Evolutionary conservation across 257 asterid species (phyloP).

Genomic region (Solanum paucissectum): DNA sequence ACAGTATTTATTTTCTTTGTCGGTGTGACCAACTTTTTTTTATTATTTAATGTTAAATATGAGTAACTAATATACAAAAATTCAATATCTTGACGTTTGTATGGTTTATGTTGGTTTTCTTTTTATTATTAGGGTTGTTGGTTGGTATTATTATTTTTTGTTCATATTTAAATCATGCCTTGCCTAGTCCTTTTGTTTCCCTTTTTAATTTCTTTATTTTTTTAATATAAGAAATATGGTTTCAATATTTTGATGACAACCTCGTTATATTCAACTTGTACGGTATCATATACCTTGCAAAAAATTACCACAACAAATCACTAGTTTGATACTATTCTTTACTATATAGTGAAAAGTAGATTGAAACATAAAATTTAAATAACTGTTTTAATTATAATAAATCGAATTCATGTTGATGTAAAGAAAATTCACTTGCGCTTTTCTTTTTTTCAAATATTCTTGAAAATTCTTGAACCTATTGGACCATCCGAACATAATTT

Average conservation of each 20-base stretch:
- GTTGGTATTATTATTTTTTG: neutral
- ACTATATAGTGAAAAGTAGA: accelerated
- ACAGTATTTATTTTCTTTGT: neutral
- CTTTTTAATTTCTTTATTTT: neutral
- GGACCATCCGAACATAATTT: neutral
- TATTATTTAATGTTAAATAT: neutral
- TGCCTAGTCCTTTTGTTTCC: neutral
- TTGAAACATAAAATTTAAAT: neutral
- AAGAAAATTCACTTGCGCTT: neutral
- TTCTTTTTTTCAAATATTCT: neutral
- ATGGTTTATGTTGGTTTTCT: neutral
- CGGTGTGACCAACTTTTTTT: conserved; percentile 1
- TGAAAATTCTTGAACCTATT: neutral
- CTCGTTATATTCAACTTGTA: neutral
- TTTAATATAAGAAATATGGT: neutral
- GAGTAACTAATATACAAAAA: neutral
- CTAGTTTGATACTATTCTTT: neutral
- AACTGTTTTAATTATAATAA: accelerated
- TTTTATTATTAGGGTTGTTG: neutral
- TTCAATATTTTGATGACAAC: neutral
- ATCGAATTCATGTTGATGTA: neutral
- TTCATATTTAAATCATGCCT: neutral
- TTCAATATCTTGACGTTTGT: neutral
- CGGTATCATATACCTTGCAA: neutral
- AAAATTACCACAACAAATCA: neutral